Percentiles rank a stretch among this genome's conserved stretches.
These are phyloP conservation scores for Clonostachys solani DNA, from an alignment of 2,329 filamentous ascomycete genomes.

Conservation along the genomic window DNA sequence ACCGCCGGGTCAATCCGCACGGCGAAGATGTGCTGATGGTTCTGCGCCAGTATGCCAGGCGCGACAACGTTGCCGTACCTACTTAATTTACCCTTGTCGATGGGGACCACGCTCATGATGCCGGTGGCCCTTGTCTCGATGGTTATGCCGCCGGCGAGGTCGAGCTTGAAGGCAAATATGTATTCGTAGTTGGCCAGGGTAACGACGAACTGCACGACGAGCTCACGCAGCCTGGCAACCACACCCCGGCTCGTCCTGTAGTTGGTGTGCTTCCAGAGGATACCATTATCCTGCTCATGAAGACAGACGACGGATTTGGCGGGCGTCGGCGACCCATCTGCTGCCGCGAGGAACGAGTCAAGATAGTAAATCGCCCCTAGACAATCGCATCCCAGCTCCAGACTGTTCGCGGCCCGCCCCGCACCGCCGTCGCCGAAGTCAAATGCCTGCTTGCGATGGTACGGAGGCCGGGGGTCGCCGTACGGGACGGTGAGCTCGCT, in stretches of 20 bases:
- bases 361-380: conserved; percentile 65
- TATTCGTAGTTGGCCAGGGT: conserved; percentile 71
- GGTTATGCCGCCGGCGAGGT: conserved; percentile 56
- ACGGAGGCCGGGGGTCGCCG: conserved; percentile 60
- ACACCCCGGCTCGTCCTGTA: conserved; percentile 59
- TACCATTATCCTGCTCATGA: conserved; percentile 68
- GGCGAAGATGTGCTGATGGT: conserved; percentile 68
- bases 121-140: conserved; percentile 64
- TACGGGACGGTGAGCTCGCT: conserved; percentile 71
- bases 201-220: conserved; percentile 66
- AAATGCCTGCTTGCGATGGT: conserved; percentile 67
- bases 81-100: conserved; percentile 47
- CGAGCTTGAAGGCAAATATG: conserved; percentile 47
- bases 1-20: conserved; percentile 62
- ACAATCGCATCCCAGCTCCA: conserved; percentile 66
- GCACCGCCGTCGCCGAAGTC: conserved; percentile 68
- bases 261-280: conserved; percentile 70
- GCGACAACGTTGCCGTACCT: conserved; percentile 58
- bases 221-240: conserved; percentile 54
- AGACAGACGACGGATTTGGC: conserved; percentile 60
- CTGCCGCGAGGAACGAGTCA: conserved; percentile 47
- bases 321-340: conserved; percentile 46
- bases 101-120: conserved; percentile 57
- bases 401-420: conserved; percentile 63
- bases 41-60: conserved; percentile 60